Base-by-base conservation (phyloP, 2,329 filamentous ascomycete species). In the Sporothrix mexicana region DNA sequence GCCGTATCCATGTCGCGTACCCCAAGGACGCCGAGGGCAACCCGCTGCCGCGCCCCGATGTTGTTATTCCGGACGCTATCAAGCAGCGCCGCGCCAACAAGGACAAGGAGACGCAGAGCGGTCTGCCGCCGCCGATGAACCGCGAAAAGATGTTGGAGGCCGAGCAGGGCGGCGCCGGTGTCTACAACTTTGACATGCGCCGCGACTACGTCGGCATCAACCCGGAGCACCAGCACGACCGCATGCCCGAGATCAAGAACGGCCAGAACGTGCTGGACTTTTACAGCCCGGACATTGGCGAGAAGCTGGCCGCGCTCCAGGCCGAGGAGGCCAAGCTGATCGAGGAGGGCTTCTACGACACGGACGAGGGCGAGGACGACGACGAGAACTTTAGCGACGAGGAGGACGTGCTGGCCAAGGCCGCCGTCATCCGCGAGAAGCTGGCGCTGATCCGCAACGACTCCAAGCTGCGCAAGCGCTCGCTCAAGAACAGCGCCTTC, bases 251-350 rank as follows among this genome's bases (percentile, higher is more conserved):
- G 83, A 87, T 98, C 67, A 92, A 95, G 82, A 91, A 98, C 80
- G 96, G 96, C 82, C 95, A 95, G 88, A 99, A 99, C 82, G 93
- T 99, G 73, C 96, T 95, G 84, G 96, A 99, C 83, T 99, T 93
- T 82, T 90, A 99, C 79, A 96, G 98, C 79, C 95, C 95, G 0
- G 97, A 99, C 72, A 99, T 99, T 80, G 96, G 97, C 79, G 88
- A 90, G 77, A 98, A 97, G 85, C 88, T 99, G 68, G 91, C 92
- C 69, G 94, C 94, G 72, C 87, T 99, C 47, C 96, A 99, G 82
- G 95, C 95, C 75, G 97, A 99, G 80, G 96, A 99, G 82, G 95
- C 97, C 84, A 92, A 92, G 78, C 89, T 98, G 15, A 92, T 98
- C 82, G 91, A 90, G 8, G 93, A 97, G 76, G 96, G 96, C 74